Percentiles rank a stretch among this genome's conserved stretches.
These are phyloP conservation scores for Penicillium samsonianum DNA, from an alignment of 495 filamentous ascomycete species.

Conservation along the genomic window DNA sequence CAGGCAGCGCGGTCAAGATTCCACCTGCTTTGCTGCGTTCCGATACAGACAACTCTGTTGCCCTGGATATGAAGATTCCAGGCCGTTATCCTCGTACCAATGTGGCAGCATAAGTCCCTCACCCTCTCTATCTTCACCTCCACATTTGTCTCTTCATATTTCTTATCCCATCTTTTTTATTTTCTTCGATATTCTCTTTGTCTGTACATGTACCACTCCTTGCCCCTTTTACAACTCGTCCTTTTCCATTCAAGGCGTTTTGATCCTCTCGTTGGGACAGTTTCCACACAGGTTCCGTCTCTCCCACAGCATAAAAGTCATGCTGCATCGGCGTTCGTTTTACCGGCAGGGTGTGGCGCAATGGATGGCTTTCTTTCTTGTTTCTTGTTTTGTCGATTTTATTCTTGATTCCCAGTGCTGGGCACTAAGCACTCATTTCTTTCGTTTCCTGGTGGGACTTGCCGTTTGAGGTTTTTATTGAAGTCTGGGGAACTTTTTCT, in stretches of 20 bases:
- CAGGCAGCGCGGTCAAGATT: neutral
- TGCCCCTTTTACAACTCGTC: slow-evolving; percentile 1
- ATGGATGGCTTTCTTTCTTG: slow-evolving; percentile 11
- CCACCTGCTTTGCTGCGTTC: slow-evolving; percentile 21
- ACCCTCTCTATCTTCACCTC: neutral
- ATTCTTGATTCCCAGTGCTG: slow-evolving; percentile 15
- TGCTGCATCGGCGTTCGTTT: slow-evolving; percentile 17
- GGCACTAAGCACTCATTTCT: slow-evolving; percentile 2
- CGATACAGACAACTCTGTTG: slow-evolving; percentile 33
- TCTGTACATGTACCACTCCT: slow-evolving; percentile 15
- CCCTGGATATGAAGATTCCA: slow-evolving; percentile 42
- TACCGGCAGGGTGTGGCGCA: slow-evolving; percentile 11
- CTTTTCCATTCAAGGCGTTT: slow-evolving; percentile 13
- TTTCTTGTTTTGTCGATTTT: neutral
- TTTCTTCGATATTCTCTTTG: slow-evolving; percentile 5
- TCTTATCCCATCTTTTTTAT: neutral
- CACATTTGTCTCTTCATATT: slow-evolving; percentile 3
- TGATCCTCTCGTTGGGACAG: slow-evolving; percentile 14
- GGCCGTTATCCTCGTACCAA: slow-evolving; percentile 41
- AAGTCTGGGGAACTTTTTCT: neutral
- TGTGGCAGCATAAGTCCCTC: slow-evolving; percentile 28
- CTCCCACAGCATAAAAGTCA: slow-evolving; percentile 6
- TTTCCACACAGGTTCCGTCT: neutral
- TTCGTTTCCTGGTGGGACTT: slow-evolving; percentile 15
- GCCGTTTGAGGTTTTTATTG: slow-evolving; percentile 10